Evolutionary conservation across 805 yeast species (phyloP).

Genomic region (Nakazawaea laoshanensis): DNA sequence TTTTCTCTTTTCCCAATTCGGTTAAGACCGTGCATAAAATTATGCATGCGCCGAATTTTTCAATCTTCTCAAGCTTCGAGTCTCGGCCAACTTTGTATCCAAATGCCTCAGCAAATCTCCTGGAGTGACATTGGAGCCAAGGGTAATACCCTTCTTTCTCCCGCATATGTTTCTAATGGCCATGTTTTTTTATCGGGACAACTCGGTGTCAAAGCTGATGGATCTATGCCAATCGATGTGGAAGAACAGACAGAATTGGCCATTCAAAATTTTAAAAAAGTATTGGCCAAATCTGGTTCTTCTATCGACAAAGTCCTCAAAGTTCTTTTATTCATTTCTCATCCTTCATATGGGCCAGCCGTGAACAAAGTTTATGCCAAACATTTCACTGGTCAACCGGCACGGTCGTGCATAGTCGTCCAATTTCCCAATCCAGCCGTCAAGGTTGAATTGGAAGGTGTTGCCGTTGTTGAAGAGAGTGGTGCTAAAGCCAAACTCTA

Average conservation of each 20-base stretch:
- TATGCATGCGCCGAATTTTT: too few species aligned
- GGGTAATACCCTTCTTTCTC: conserved; percentile 22
- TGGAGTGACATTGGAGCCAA: conserved; percentile 26
- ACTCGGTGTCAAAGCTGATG: conserved; percentile 21
- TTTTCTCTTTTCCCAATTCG: background rate
- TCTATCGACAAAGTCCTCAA: conserved; percentile 37
- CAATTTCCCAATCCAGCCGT: conserved; percentile 41
- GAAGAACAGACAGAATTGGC: conserved; percentile 38
- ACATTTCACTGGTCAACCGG: conserved; percentile 40
- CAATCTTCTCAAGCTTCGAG: too few species aligned
- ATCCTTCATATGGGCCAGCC: conserved; percentile 29
- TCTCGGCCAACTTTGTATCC: background rate
- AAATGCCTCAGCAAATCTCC: conserved; percentile 18
- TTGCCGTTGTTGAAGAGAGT: conserved; percentile 25
- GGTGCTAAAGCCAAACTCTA: too few species aligned
- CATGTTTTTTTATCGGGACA: conserved; percentile 21
- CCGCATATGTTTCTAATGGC: conserved; percentile 26
- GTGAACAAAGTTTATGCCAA: conserved; percentile 39
- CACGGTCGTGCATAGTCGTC: conserved; percentile 44
- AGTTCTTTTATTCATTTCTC: conserved; percentile 38
- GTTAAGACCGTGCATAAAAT: too few species aligned
- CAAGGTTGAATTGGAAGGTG: conserved; percentile 43
- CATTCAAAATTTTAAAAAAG: conserved; percentile 30
- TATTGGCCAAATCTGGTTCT: conserved; percentile 36
- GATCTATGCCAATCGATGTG: conserved; percentile 31